phyloP scores from a whole-genome alignment of 1,284 basidiomycete species.

The Albatrellus sp. region DNA sequence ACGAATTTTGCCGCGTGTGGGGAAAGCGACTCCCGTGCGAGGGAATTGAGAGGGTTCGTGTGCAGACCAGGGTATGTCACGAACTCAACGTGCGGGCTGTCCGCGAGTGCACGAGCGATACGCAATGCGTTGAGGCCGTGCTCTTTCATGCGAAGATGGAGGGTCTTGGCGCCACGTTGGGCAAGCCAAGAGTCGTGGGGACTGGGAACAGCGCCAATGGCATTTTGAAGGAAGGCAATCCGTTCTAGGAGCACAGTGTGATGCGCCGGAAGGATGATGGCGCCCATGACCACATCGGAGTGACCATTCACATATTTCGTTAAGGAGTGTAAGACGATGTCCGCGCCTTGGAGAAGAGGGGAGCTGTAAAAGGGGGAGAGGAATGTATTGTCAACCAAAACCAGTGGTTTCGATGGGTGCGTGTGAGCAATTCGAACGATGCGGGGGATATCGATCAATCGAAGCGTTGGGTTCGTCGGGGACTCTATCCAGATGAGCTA shows the following conservation, averaged over 20 bases:
- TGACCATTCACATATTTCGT: constrained; percentile 95
- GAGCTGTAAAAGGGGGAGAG: constrained; percentile 87
- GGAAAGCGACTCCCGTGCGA: constrained; percentile 54
- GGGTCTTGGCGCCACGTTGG: constrained; percentile 85
- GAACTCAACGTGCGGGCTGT: constrained; percentile 48
- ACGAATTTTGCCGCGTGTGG: constrained; percentile 63
- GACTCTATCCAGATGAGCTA: constrained; percentile 95
- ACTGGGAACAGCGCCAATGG: constrained; percentile 80
- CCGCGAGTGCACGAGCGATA: constrained; percentile 58
- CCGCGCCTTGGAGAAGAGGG: constrained; percentile 77
- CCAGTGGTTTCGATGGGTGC: constrained; percentile 48
- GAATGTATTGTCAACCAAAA: constrained; percentile 92
- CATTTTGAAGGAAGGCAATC: constrained; percentile 87
- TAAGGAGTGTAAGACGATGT: constrained; percentile 70
- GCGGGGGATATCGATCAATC: constrained; percentile 68
- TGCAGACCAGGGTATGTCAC: constrained; percentile 84
- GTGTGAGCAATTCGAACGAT: constrained; percentile 49
- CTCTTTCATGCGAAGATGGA: constrained; percentile 76
- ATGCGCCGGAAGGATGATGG: constrained; percentile 56
- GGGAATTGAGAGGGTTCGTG: constrained; percentile 43
- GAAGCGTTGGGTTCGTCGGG: constrained; percentile 90
- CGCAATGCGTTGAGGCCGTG: constrained; percentile 79
- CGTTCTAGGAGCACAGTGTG: constrained; percentile 34
- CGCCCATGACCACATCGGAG: constrained; percentile 85
- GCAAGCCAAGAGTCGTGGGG: constrained; percentile 89